phyloP scores from a whole-genome alignment of 371 early-diverging fungal genomes.

The Mucor irregularis region DNA sequence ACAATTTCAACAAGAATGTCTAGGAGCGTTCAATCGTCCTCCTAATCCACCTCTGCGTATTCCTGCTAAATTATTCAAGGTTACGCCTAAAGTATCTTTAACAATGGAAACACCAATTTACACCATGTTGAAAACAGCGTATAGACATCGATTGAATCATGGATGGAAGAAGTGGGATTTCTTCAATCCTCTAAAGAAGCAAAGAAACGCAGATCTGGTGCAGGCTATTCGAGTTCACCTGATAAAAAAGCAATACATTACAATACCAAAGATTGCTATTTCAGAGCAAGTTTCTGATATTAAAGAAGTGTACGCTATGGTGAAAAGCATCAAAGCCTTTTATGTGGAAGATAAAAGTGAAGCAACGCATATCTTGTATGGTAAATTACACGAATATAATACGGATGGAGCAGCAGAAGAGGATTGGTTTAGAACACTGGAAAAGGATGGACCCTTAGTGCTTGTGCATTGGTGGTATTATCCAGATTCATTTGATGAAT shows the following conservation, averaged over 20 bases:
- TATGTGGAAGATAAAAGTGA: slow-evolving; percentile 36
- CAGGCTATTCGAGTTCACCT: slow-evolving; percentile 45
- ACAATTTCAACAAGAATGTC: slow-evolving; percentile 65
- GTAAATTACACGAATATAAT: slow-evolving; percentile 41
- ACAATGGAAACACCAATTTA: slow-evolving; percentile 46
- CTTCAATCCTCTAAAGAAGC: slow-evolving; percentile 36
- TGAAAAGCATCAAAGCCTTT: slow-evolving; percentile 29
- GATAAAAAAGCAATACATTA: slow-evolving; percentile 30
- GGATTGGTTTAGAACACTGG: slow-evolving; percentile 77
- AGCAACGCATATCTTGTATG: slow-evolving; percentile 71
- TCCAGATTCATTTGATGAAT: slow-evolving; percentile 83
- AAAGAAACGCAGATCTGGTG: slow-evolving; percentile 52
- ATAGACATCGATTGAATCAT: slow-evolving; percentile 47
- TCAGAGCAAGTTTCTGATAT: slow-evolving; percentile 40
- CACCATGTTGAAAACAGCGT: slow-evolving; percentile 54
- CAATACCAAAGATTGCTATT: slow-evolving; percentile 54
- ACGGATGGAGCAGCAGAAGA: slow-evolving; percentile 45
- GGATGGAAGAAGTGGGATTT: slow-evolving; percentile 61
- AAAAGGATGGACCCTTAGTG: slow-evolving; percentile 64
- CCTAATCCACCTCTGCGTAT: slow-evolving; percentile 48
- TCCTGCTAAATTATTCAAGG: slow-evolving; percentile 62
- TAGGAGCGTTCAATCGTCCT: slow-evolving; percentile 47
- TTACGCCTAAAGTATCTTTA: slow-evolving; percentile 20
- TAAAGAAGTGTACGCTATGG: background rate
- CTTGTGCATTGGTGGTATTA: slow-evolving; percentile 84